Evolutionary conservation across 1,284 basidiomycete genomes (phyloP), one percentile per base, ranked within the genome.

Genomic region (Fomitopsis pinicola): DNA sequence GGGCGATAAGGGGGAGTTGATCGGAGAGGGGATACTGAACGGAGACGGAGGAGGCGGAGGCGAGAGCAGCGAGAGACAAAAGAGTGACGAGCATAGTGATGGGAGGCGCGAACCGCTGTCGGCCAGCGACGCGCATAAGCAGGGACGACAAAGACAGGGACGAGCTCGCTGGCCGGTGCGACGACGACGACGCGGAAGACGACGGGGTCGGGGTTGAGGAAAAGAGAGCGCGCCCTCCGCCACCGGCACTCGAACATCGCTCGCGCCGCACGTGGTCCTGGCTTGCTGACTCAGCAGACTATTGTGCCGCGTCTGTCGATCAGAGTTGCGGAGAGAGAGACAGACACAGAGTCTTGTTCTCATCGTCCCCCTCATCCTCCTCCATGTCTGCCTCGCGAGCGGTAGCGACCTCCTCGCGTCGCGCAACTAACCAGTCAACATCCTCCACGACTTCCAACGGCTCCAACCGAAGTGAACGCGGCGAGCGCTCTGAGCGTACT

Each of bases 61-160:
- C 63, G 76, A 67, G 56, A 76, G 70, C 66, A 75, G 35, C 70
- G 63, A 83, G 63, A 66, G 80, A 65, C 67, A 69, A 75, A 86
- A 82, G 83, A 86, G 78, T 72, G 82, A 79, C 69, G 71, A 81
- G 76, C 87, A 89, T 89, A 87, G 84, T 72, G 78, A 80, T 80
- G 79, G 71, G 65, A 70, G 28, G 40, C 70, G 75, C 71, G 73
- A 71, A 74, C 70, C 69, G 70, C 67, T 81, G 83, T 82, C 87
- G 84, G 75, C 87, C 85, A 72, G 75, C 75, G 75, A 76, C 71
- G 66, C 64, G 64, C 64, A 65, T 57, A 46, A 59, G 60, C 33
- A 15, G 36, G 22, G 26, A 61, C 54, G 55, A 60, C 22, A 26
- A 9, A 45, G 33, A 45, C 57, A 50, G 45, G 45, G 38, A 50